Base-by-base conservation (phyloP, 2,329 filamentous ascomycete species). In the Aureobasidium sp. region DNA sequence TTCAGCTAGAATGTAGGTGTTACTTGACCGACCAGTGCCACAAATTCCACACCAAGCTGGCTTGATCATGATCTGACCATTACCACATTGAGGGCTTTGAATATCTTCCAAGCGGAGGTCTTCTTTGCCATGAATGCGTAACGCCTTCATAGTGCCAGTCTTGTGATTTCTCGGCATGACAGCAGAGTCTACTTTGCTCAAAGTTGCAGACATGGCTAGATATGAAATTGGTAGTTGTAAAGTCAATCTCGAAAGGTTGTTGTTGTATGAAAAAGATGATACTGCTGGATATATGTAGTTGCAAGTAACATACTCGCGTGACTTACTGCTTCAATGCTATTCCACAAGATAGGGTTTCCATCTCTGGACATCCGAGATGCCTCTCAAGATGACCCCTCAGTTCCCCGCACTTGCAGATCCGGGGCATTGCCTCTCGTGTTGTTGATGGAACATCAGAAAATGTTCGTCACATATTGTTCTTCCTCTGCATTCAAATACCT, bases 41-140 rank as follows among this genome's bases (percentile, higher is more conserved):
- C 69, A 71, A 41, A 72, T 72, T 32, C 70, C 71, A 63, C 70
- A 72, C 72, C 72, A 74, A 13, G 70, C 70, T 45, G 72, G 72
- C 62, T 70, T 70, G 55, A 73, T 66, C 64, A 73, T 73, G 60
- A 74, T 68, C 58, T 74, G 72, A 5, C 71, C 72, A 55, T 67
- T 64, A 13, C 70, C 69, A 60, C 71, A 72, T 34, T 64, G 61
- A 4, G 73, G 72, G 36, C 69, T 67, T 5, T 68, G 70, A 21
- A 74, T 68, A 27, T 71, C 67, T 54, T 74, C 72, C 37, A 70
- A 65, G 5, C 72, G 69, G 57, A 74, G 55, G 57, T 74, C 72
- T 53, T 71, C 66, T 61, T 71, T 71, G 39, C 71, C 72, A 50
- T 74, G 71, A 63, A 74, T 73, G 14, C 71, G 68, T 21, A 73